Percentiles rank a stretch among this genome's conserved stretches.
These are phyloP conservation scores for Trametes cubensis DNA, from an alignment of 768 basidiomycete genomes.

Conservation along the genomic window DNA sequence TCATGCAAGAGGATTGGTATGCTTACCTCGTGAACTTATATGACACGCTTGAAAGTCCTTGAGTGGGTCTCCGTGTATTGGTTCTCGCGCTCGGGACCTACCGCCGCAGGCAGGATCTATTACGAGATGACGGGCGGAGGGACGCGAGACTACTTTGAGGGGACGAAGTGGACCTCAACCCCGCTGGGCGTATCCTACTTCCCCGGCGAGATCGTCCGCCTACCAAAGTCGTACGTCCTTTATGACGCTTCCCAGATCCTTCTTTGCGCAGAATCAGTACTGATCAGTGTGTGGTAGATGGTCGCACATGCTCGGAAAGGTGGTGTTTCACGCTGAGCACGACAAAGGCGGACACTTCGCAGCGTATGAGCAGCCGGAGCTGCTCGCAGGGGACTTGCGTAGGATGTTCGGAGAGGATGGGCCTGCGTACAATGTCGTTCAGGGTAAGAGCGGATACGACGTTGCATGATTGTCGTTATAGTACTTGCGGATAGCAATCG, in stretches of 20 bases:
- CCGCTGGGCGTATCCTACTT: conserved; percentile 37
- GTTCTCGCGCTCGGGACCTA: conserved; percentile 61
- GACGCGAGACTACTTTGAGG: neutral
- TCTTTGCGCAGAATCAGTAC: too few species aligned
- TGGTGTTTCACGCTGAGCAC: conserved; percentile 54
- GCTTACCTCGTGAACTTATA: neutral
- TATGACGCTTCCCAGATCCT: neutral
- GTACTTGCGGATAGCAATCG: too few species aligned
- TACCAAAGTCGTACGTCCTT: conserved; percentile 28
- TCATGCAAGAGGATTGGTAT: neutral
- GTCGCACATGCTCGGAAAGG: conserved; percentile 38
- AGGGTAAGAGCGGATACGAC: conserved; percentile 46
- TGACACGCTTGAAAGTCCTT: conserved; percentile 43
- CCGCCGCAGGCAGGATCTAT: conserved; percentile 61
- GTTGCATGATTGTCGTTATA: too few species aligned
- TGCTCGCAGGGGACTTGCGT: conserved; percentile 51
- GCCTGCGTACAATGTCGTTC: conserved; percentile 50
- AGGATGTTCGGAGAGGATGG: conserved; percentile 60
- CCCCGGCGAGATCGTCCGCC: conserved; percentile 30
- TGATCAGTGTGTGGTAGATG: too few species aligned
- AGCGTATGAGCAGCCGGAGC: conserved; percentile 51
- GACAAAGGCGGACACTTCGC: conserved; percentile 62
- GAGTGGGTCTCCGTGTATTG: conserved; percentile 63
- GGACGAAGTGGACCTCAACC: conserved; percentile 19
- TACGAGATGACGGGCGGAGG: conserved; percentile 42